Evolutionary conservation across 768 basidiomycete genomes (phyloP), one percentile per base, ranked within the genome.

Genomic region (Serpula lacrymans): DNA sequence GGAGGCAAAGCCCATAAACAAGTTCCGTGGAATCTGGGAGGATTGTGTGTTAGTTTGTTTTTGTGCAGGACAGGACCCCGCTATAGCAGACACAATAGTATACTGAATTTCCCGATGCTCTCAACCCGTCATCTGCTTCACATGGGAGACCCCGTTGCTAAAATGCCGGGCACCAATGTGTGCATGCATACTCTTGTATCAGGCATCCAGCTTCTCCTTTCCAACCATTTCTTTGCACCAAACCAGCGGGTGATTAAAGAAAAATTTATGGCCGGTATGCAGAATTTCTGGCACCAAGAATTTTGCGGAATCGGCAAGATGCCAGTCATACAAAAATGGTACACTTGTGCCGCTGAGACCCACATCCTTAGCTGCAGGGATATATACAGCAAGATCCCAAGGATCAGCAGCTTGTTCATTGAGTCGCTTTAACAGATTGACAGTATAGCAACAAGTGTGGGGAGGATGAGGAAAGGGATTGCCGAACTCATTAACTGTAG

Each of bases 311-410:
- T 53, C 37, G 2, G 46, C 37, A 7, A 50, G 18, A 4, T 37
- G 14, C 55, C 53, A 57, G 30, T 59, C 51, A 1, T 45, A 23
- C 54, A 52, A 58, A 31, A 54, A 59, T 1, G 57, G 57, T 2
- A n/a, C 13, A 30, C 49, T 54, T 24, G 64, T 57, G 11, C 61
- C 57, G 28, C 56, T 65, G 11, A 67, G 53, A 8, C 57, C 38
- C 28, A 37, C 37, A 18, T 42, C 44, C 21, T 48, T 51, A 4
- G 56, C 46, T n/a, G 39, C 16, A 29, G 50, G 37, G 3, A 39
- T 18, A 42, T 51, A 54, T 11, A 44, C 36, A 12, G 49, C 34
- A n/a, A 65, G 21, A 24, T 59, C 44, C 50, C 46, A 47, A 23
- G 54, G 54, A 38, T 56, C 25, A 20, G 49, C 30, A 7, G 39